phyloP scores from a whole-genome alignment of 345 rosid species.

The Capsella bursapastoris region DNA sequence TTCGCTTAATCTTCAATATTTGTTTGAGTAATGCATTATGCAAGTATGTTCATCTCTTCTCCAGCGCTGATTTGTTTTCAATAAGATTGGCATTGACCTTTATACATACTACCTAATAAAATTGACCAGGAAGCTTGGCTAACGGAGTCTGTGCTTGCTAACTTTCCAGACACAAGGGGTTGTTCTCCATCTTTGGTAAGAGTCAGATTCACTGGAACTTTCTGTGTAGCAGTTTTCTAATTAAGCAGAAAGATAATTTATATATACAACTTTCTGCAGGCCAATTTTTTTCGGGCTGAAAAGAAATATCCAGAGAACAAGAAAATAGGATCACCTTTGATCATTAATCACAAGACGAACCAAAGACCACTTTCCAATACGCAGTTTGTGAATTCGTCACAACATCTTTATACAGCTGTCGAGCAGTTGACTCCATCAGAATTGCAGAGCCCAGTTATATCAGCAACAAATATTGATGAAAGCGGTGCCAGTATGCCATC shows the following conservation, averaged over 20 bases:
- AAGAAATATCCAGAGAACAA: conserved; percentile 56
- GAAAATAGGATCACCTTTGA: conserved; percentile 53
- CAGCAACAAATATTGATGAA: conserved; percentile 53
- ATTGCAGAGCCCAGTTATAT: conserved; percentile 54
- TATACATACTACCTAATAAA: conserved; percentile 47
- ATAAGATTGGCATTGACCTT: conserved; percentile 29
- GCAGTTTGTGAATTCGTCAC: conserved; percentile 56
- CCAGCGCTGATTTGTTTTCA: neutral
- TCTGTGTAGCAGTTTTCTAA: conserved; percentile 9
- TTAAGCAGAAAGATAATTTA: conserved; percentile 35
- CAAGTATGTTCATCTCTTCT: conserved; percentile 10
- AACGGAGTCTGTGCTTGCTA: conserved; percentile 74
- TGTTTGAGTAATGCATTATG: conserved; percentile 6
- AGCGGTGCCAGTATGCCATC: conserved; percentile 54
- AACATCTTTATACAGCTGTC: conserved; percentile 71
- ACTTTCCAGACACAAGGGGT: conserved; percentile 82
- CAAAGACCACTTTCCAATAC: conserved; percentile 61
- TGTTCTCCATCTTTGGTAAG: conserved; percentile 89
- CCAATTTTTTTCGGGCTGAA: conserved; percentile 64
- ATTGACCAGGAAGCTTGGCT: conserved; percentile 88
- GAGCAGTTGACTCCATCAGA: conserved; percentile 75
- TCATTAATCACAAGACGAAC: conserved; percentile 44
- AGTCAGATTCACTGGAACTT: conserved; percentile 17
- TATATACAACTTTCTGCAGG: conserved; percentile 51
- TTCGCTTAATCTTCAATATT: neutral